These are phyloP conservation scores for Suhomyces pyralidae DNA, from an alignment of 805 yeast species.

Conservation along the genomic window DNA sequence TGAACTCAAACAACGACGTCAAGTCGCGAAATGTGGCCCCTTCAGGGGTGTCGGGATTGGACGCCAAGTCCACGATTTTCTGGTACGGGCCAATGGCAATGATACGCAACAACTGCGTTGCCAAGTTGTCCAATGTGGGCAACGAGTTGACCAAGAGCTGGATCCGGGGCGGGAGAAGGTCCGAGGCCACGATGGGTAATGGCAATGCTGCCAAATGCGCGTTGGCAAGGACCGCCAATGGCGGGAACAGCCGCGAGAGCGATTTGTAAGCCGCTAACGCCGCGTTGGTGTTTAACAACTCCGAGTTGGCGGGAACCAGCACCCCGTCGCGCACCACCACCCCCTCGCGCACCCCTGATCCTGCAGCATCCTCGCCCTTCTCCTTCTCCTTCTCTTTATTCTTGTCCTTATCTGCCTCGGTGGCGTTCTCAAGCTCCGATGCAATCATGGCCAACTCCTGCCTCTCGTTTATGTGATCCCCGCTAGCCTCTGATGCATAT, in stretches of 20 bases:
- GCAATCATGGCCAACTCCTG: slow-evolving; percentile 31
- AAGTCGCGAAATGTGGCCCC: slow-evolving; percentile 66
- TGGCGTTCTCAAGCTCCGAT: slow-evolving; percentile 30
- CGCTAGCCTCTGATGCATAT: not conserved
- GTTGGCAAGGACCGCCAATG: slow-evolving; percentile 28
- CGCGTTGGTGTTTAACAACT: slow-evolving; percentile 36
- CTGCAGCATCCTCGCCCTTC: not conserved
- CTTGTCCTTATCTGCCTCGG: slow-evolving; percentile 15
- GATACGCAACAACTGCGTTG: slow-evolving; percentile 73
- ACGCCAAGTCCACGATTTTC: slow-evolving; percentile 66
- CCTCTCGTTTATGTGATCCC: slow-evolving; percentile 16
- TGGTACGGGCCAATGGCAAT: slow-evolving; percentile 75
- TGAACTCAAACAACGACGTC: slow-evolving; percentile 73
- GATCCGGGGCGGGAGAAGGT: slow-evolving; percentile 54
- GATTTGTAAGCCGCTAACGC: slow-evolving; percentile 44
- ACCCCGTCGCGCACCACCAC: slow-evolving; percentile 14
- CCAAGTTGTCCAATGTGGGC: slow-evolving; percentile 75
- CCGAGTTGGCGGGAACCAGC: slow-evolving; percentile 40
- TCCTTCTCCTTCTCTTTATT: slow-evolving; percentile 1
- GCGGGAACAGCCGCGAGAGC: slow-evolving; percentile 37
- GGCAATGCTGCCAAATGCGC: slow-evolving; percentile 64
- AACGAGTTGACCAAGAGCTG: slow-evolving; percentile 65
- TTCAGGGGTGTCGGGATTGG: slow-evolving; percentile 60
- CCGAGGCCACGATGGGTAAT: slow-evolving; percentile 54
- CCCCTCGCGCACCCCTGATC: slow-evolving; percentile 12